Conservation (phyloP, 176 grass and related monocot genomes). For the Bothriochloa decipiens region DNA sequence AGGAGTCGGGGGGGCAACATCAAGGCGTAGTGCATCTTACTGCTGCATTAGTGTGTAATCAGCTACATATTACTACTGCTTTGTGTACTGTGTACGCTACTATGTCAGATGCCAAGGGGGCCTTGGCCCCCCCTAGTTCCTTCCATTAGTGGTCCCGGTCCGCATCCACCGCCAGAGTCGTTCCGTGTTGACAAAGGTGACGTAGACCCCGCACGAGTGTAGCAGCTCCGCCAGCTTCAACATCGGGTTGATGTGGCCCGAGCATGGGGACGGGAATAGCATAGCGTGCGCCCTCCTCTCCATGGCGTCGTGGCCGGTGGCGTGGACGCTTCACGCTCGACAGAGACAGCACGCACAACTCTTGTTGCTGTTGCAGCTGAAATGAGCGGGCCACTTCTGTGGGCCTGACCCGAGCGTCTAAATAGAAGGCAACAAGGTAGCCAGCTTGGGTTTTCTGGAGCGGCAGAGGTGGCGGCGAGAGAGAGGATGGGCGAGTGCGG, state of each 20-base stretch:
- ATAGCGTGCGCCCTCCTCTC: conserved; percentile 47
- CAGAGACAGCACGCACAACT: not conserved
- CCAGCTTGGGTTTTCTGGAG: too few species aligned
- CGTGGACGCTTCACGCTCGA: not conserved
- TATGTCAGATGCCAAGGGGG: too few species aligned
- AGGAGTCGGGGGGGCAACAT: too few species aligned
- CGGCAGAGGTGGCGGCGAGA: too few species aligned
- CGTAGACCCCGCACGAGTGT: conserved; percentile 51
- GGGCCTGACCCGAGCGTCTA: not conserved
- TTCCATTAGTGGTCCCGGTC: too few species aligned
- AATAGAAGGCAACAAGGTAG: not conserved
- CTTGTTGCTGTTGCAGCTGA: not conserved
- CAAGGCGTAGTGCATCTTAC: too few species aligned
- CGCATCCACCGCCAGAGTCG: not conserved
- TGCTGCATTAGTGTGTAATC: too few species aligned
- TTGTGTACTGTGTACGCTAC: too few species aligned
- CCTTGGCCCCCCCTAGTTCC: too few species aligned
- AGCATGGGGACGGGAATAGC: conserved; percentile 68
- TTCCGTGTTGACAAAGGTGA: conserved; percentile 67
- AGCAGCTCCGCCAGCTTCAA: conserved; percentile 60
- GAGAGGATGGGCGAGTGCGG: too few species aligned
- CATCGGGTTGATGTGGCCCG: conserved; percentile 77
- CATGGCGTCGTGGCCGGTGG: conserved; percentile 16
- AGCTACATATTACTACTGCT: too few species aligned
- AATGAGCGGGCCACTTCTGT: not conserved